Percentiles rank a stretch among this genome's conserved stretches.
Evolutionary conservation across 176 grass and related monocot species (phyloP).

Genomic region (Alopecurus myosuroides): DNA sequence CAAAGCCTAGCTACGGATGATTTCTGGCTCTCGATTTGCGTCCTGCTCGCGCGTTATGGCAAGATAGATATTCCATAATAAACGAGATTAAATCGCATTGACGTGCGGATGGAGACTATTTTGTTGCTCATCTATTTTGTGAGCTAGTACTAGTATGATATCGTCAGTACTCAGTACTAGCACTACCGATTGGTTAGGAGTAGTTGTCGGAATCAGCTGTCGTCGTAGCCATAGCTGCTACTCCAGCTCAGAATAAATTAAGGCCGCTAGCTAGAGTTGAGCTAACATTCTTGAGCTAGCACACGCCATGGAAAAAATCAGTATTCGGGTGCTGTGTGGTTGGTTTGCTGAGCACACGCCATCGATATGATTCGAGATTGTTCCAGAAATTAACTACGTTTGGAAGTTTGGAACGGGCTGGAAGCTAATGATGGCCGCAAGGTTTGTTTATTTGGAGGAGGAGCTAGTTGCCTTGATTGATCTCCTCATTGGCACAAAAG

Average conservation of each 20-base stretch:
- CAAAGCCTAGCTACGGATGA: not conserved
- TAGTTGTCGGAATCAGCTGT: conserved; percentile 24
- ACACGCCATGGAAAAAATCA: not conserved
- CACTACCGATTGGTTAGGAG: not conserved
- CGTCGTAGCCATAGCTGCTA: not conserved
- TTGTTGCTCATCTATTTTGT: not conserved
- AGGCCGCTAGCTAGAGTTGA: not conserved
- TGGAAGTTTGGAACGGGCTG: conserved; percentile 17
- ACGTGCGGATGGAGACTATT: not conserved
- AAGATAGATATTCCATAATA: conserved; percentile 4
- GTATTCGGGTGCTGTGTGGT: conserved; percentile 8
- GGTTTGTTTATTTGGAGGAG: conserved; percentile 8
- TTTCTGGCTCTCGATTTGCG: not conserved
- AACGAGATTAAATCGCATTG: not conserved
- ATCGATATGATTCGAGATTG: conserved; percentile 14
- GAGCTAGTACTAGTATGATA: not conserved
- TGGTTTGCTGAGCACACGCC: conserved; percentile 2
- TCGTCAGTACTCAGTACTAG: not conserved
- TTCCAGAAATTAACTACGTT: conserved; percentile 39
- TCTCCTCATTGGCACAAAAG: conserved; percentile 24
- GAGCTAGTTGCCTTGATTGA: not conserved
- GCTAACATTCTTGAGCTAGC: not conserved
- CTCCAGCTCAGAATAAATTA: conserved; percentile 18
- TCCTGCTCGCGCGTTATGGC: not conserved
- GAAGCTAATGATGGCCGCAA: not conserved